These are phyloP conservation scores for Saccharomyces hybrid DNA, from an alignment of 1,139 yeast species.

Conservation along the genomic window DNA sequence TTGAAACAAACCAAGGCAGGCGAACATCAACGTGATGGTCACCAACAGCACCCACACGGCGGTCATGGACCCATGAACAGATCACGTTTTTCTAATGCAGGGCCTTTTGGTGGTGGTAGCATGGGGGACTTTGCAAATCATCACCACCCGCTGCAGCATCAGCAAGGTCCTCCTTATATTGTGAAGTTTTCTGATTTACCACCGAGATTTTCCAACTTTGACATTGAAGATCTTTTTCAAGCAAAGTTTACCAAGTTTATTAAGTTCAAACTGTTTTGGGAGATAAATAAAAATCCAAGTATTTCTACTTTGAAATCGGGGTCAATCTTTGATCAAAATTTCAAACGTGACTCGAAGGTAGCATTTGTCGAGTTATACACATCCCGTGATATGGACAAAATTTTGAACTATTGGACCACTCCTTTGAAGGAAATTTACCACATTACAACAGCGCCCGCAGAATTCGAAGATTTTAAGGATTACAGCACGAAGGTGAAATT, in stretches of 20 bases:
- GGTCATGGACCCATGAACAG: background rate
- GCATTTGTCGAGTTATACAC: slow-evolving; percentile 53
- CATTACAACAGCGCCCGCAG: slow-evolving; percentile 23
- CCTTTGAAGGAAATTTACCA: slow-evolving; percentile 27
- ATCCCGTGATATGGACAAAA: slow-evolving; percentile 41
- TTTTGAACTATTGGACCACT: slow-evolving; percentile 25
- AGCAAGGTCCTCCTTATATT: slow-evolving; percentile 46
- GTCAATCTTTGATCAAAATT: slow-evolving; percentile 26
- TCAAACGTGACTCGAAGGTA: slow-evolving; percentile 39
- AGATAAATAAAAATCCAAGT: slow-evolving; percentile 30
- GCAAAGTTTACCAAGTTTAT: slow-evolving; percentile 33
- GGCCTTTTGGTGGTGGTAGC: slow-evolving; percentile 5
- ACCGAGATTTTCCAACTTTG: slow-evolving; percentile 30
- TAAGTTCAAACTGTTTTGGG: slow-evolving; percentile 38
- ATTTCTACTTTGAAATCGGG: slow-evolving; percentile 20
- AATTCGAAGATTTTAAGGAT: slow-evolving; percentile 28
- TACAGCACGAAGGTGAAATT: slow-evolving; percentile 23
- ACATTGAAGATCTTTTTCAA: slow-evolving; percentile 33
- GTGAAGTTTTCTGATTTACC: slow-evolving; percentile 49
- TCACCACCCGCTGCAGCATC: slow-evolving; percentile 6
- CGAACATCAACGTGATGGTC: background rate
- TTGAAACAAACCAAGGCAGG: slow-evolving; percentile 13
- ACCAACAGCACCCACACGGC: background rate
- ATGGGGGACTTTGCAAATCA: slow-evolving; percentile 3
- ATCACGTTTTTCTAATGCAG: slow-evolving; percentile 8